Base-by-base conservation (phyloP, 768 basidiomycete genomes). In the Lactarius akahatsu region DNA sequence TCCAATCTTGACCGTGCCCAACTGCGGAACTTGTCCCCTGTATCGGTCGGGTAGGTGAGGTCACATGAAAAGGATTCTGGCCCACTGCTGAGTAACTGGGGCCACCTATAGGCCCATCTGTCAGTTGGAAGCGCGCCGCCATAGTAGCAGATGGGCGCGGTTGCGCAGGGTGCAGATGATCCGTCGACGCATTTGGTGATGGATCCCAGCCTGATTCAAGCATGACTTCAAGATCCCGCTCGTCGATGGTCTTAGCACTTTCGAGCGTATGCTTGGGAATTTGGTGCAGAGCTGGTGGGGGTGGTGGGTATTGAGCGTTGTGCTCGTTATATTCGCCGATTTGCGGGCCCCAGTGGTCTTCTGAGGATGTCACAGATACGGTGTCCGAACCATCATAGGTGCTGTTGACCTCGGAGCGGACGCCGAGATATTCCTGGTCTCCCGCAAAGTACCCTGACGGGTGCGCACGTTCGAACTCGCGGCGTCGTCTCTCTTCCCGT, bases 271-370 rank as follows among this genome's bases (percentile, higher is more conserved):
- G 83, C 78, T 72, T 78, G 75, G 84, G 78, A 20, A 82, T 70
- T 28, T 20, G 23, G 20, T 83, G 77, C 8, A 95, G 80, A 2
- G 84, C 90, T n/a, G 86, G 81, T 13, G 95, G 94, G 0, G 96
- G 95, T 5, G 92, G 91, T 40, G 94, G 91, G 71, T 88, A 95
- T 71, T 87, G 83, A 34, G 78, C 69, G 74, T 85, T 85, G 74
- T 91, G 81, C 76, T 98, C 96, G 76, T 98, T 96, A 78, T 98
- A 98, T 57, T 85, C 93, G 13, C 96, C 96, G 62, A 99, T 94
- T 76, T 99, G 96, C 4, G 85, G 80, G 3, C 95, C 94, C 95
- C 96, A 99, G 40, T 94, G 89, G 73, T 98, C 96, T 52, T 98
- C 96, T 10, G 93, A 92, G 4, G 92, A 94, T 20, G 86, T 80